These are phyloP conservation scores for Brassica carinata DNA, from an alignment of 345 rosid species.

Conservation along the genomic window DNA sequence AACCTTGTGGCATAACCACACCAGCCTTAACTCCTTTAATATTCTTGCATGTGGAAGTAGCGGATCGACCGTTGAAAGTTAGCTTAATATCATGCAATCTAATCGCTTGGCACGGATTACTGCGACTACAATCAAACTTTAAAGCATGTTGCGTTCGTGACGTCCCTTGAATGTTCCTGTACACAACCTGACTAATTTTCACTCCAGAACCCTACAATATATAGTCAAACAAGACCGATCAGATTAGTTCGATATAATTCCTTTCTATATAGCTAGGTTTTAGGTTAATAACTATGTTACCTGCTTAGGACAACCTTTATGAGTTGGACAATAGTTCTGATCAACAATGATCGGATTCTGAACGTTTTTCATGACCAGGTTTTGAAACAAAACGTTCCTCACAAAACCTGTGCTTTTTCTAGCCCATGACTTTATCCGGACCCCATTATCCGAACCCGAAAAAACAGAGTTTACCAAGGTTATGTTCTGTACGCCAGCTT, in stretches of 20 bases:
- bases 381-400: conserved; percentile 43
- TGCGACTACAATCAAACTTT: conserved; percentile 60
- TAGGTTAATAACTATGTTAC: conserved; percentile 28
- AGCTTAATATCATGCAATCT: conserved; percentile 55
- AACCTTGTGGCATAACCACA: conserved; percentile 47
- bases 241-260: neutral
- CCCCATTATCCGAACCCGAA: conserved; percentile 43
- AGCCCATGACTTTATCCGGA: conserved; percentile 53
- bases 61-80: conserved; percentile 44
- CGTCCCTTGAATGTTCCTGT: conserved; percentile 66
- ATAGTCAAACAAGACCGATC: neutral
- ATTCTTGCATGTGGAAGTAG: conserved; percentile 54
- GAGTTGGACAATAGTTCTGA: conserved; percentile 56
- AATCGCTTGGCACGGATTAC: conserved; percentile 57
- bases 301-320: conserved; percentile 50
- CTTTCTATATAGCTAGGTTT: neutral
- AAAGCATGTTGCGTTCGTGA: conserved; percentile 58
- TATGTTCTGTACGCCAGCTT: conserved; percentile 44
- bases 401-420: conserved; percentile 55
- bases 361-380: conserved; percentile 43
- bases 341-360: conserved; percentile 59
- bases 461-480: conserved; percentile 40
- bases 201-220: conserved; percentile 61
- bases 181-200: conserved; percentile 59
- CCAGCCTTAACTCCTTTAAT: conserved; percentile 54